Evolutionary conservation across 495 filamentous ascomycete genomes (phyloP), one percentile per base, ranked within the genome.

Genomic region (Podospora appendiculata): DNA sequence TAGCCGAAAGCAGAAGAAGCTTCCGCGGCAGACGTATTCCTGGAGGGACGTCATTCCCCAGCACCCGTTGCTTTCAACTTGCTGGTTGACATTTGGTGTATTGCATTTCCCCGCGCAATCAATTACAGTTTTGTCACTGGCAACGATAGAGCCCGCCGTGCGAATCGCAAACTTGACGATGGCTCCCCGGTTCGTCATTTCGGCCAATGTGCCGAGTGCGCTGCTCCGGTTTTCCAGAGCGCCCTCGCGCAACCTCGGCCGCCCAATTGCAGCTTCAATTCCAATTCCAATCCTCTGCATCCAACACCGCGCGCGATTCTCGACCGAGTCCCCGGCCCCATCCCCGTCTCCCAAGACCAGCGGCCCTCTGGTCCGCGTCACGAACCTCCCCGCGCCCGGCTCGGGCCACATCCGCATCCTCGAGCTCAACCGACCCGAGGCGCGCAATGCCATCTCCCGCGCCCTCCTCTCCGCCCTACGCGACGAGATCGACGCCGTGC

Each of bases 381-480:
- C 76, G 42, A 80, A 86, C 65, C 60, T 96, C 39, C 86, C 85
- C 38, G 88, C 93, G 0, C 86, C 93, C 0, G 82, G 86, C 58
- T 79, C 80, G 5, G 93, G 93, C 52, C 84, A 84, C 69, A 92
- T 98, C 65, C 84, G 87, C 41, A 79, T 97, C 54, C 79, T 98
- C 48, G 84, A 89, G 47, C 83, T 98, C 57, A 88, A 95, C 69
- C 82, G 88, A 11, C 93, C 90, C 3, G 62, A 77, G 1, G 86
- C 89, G 39, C 85, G 89, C 55, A 98, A 98, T 62, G 90, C 93
- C 45, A 86, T 98, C 68, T 96, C 92, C 0, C 76, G 74, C 45
- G 79, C 82, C 38, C 75, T 98, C 34, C 76, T 98, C 48, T 65
- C 77, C 7, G 78, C 84, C 11, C 78, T 98, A 18, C 72, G 77